phyloP scores from a whole-genome alignment of 805 yeast species.

The Lipomyces yamanashiensis region DNA sequence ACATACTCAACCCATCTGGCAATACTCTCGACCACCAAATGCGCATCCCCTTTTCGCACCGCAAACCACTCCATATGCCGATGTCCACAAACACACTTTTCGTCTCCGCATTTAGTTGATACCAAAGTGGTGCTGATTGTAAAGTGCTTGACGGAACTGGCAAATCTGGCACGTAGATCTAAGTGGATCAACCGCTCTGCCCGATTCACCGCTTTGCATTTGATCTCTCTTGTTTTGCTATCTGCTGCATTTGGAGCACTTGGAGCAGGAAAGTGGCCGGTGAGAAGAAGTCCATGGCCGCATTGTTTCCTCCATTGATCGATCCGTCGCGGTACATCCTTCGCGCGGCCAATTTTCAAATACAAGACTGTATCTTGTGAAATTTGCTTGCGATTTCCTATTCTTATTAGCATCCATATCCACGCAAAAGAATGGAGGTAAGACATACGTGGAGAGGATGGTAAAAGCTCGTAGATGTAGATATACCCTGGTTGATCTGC shows the following conservation, averaged over 20 bases:
- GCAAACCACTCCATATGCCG: conserved; percentile 37
- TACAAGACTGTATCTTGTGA: conserved; percentile 6
- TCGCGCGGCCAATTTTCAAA: conserved; percentile 33
- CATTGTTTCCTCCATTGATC: conserved; percentile 37
- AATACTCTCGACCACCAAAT: conserved; percentile 18
- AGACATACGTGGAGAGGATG: neutral
- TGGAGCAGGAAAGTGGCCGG: conserved; percentile 27
- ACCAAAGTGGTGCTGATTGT: too few relatives aligned
- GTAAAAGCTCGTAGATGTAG: conserved; percentile 29
- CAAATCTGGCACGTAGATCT: conserved; percentile 28
- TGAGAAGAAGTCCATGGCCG: conserved; percentile 23
- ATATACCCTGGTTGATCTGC: conserved; percentile 35
- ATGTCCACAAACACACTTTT: conserved; percentile 17
- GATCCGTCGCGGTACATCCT: conserved; percentile 28
- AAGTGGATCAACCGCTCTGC: conserved; percentile 37
- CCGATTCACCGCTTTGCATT: conserved; percentile 30
- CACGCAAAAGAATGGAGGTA: neutral
- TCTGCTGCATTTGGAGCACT: too few relatives aligned
- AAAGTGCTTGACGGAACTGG: too few relatives aligned
- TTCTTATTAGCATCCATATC: neutral
- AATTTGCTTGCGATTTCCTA: neutral
- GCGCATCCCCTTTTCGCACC: conserved; percentile 17
- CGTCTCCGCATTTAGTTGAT: neutral
- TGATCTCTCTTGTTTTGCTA: too few relatives aligned
- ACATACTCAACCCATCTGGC: conserved; percentile 29